Conservation (phyloP, 345 rosid species). For the Eucalyptus cloeziana region DNA sequence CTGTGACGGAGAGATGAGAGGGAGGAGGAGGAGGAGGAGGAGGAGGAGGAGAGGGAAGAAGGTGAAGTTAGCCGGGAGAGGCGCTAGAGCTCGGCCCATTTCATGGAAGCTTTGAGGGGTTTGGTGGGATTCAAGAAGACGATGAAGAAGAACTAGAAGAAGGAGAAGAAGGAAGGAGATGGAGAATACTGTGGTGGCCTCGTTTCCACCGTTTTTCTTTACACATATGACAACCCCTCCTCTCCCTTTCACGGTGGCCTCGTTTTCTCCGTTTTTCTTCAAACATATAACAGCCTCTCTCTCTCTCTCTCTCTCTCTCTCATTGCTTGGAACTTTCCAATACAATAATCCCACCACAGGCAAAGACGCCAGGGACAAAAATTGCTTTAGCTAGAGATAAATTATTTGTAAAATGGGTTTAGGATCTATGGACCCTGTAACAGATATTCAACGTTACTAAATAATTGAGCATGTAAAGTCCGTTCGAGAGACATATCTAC, state of each 20-base stretch:
- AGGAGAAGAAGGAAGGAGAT: background rate
- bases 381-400: background rate
- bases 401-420: background rate
- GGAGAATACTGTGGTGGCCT: background rate
- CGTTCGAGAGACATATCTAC: background rate
- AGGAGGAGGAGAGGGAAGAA: background rate
- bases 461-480: background rate
- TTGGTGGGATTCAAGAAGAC: background rate
- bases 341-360: background rate
- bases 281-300: accelerated
- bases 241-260: background rate
- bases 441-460: background rate
- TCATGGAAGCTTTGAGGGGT: background rate
- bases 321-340: background rate
- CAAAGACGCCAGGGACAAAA: background rate
- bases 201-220: background rate
- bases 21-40: background rate
- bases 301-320: background rate
- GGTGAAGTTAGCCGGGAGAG: background rate
- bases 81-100: background rate
- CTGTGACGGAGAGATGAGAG: background rate
- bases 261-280: background rate
- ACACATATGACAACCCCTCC: background rate
- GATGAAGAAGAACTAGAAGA: background rate
- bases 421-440: background rate